phyloP scores from a whole-genome alignment of 129 eudicot species.

The Centrapalus pauciflorus region DNA sequence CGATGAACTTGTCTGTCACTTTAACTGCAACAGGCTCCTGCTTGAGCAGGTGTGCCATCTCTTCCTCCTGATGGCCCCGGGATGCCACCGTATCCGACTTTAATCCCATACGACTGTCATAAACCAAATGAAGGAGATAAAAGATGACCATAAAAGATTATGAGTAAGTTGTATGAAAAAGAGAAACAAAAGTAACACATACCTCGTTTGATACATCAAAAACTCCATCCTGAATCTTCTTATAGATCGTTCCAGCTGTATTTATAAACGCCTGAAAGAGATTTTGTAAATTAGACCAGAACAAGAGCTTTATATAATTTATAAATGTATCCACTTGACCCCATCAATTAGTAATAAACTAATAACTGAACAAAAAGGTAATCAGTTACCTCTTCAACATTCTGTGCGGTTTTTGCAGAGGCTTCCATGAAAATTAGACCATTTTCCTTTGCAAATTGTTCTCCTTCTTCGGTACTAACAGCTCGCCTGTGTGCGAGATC shows the following conservation, averaged over 20 bases:
- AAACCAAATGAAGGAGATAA: neutral
- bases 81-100: conserved; percentile 70
- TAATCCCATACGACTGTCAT: conserved; percentile 83
- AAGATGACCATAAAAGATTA: neutral
- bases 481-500: conserved; percentile 93
- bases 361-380: neutral
- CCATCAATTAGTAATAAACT: neutral
- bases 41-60: conserved; percentile 61
- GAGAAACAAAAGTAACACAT: neutral
- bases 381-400: conserved; percentile 72
- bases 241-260: conserved; percentile 74
- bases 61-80: conserved; percentile 74
- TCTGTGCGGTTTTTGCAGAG: conserved; percentile 89
- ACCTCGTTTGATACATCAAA: conserved; percentile 95
- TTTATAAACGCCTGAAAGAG: conserved; percentile 69
- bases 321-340: neutral
- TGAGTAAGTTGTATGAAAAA: neutral
- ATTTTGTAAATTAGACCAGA: neutral
- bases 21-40: conserved; percentile 74
- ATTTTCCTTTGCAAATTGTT: conserved; percentile 87
- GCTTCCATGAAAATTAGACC: conserved; percentile 89
- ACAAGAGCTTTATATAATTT: neutral
- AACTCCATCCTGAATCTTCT: conserved; percentile 91
- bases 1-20: neutral
- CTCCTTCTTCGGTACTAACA: conserved; percentile 93